phyloP scores from a whole-genome alignment of 495 filamentous ascomycete species.

The Aspergillus sparsus region DNA sequence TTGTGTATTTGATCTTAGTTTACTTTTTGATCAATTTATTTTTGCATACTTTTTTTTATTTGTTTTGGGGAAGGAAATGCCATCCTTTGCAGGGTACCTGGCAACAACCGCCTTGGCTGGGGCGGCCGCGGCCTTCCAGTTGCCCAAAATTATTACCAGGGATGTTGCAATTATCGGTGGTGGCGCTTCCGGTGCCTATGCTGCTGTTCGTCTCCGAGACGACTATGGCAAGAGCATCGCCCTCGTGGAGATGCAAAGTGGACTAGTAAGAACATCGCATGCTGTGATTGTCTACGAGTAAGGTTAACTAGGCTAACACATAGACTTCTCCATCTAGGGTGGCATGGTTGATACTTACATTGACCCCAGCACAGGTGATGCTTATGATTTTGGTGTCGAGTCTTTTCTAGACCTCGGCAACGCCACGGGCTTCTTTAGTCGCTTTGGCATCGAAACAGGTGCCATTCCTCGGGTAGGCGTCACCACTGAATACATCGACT shows the following conservation, averaged over 20 bases:
- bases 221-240: slow-evolving; percentile 40
- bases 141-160: slow-evolving; percentile 3
- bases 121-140: neutral
- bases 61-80: too few species aligned
- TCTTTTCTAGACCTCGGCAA: slow-evolving; percentile 39
- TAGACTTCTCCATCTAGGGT: slow-evolving; percentile 38
- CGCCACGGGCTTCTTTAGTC: slow-evolving; percentile 43
- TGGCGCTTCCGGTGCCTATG: slow-evolving; percentile 49
- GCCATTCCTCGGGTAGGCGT: slow-evolving; percentile 20
- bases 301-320: too few species aligned
- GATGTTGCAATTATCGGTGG: slow-evolving; percentile 51
- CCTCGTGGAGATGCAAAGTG: slow-evolving; percentile 42
- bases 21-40: too few species aligned
- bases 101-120: neutral
- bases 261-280: slow-evolving; percentile 33
- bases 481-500: slow-evolving; percentile 40
- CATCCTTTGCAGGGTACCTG: too few species aligned
- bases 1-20: too few species aligned
- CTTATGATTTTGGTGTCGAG: slow-evolving; percentile 44
- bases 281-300: slow-evolving; percentile 5
- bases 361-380: slow-evolving; percentile 31
- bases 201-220: slow-evolving; percentile 46
- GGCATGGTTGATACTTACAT: slow-evolving; percentile 46
- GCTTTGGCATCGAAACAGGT: slow-evolving; percentile 37
- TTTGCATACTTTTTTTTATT: too few species aligned